Evolutionary conservation across 2,329 filamentous ascomycete genomes (phyloP), one percentile per base, ranked within the genome.

Genomic region (Penicillium sp.): DNA sequence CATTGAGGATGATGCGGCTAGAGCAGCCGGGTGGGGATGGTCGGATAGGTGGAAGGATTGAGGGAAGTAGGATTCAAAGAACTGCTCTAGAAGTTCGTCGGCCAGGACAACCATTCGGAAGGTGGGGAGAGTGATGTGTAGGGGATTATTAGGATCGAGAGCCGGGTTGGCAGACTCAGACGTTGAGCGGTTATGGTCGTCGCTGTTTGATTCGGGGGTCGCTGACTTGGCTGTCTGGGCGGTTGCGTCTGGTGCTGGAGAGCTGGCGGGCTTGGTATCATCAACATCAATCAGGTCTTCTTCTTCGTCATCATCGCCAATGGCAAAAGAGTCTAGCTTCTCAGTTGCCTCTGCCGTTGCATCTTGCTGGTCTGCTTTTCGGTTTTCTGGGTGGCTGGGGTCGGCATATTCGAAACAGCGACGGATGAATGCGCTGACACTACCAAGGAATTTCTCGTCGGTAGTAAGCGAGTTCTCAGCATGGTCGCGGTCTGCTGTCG

Each of bases 21-120:
- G 67, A 7, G 69, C 72, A 6, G 69, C 75, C 33, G 73, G 69
- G 29, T 77, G 65, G 2, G 77, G 74, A 26, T 72, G 72, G 52
- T 94, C 86, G 22, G 87, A 83, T 41, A 96, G 83, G 62, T 87
- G 88, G 79, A 98, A 94, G 1, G 89, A 95, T 45, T 87, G 83
- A 0, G 91, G 88, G 72, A 97, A 96, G 35, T 89, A 94, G 0
- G 88, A 87, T 71, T 98, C 93, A 66, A 98, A 98, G 72, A 98
- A 98, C 59, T 94, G 87, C 63, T 98, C 91, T 6, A 98, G 80
- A 1, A 94, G 79, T 68, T 98, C 93, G 64, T 98, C 93, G 38
- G 93, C 93, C 7, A 98, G 81, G 9, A 98, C 87, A 3, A 98
- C 89, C 93, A 98, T 98, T 57, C 93, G 85, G 78, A 98, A 98